These are phyloP conservation scores for Aspergillus felis DNA, from an alignment of 2,329 filamentous ascomycete genomes.

Conservation along the genomic window DNA sequence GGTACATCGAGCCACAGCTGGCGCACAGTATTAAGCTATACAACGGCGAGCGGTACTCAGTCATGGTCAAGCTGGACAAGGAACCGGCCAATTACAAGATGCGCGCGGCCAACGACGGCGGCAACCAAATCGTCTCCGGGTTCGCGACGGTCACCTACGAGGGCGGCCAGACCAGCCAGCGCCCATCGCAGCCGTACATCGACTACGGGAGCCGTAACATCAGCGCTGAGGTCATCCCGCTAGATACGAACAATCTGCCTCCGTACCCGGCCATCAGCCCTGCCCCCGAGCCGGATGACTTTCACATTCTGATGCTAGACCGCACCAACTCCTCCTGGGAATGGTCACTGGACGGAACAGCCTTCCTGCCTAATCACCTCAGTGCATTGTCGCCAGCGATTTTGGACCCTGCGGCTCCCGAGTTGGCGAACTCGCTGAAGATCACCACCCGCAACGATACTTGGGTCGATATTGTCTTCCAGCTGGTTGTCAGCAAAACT, in stretches of 20 bases:
- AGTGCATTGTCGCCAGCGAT: conserved; percentile 16
- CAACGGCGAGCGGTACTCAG: conserved; percentile 40
- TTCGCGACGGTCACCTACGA: conserved; percentile 42
- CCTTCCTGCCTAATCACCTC: conserved; percentile 12
- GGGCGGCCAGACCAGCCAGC: conserved; percentile 34
- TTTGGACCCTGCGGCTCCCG: conserved; percentile 12
- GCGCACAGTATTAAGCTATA: conserved; percentile 31
- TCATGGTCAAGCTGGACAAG: conserved; percentile 42
- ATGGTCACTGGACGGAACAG: conserved; percentile 21
- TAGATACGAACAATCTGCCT: conserved; percentile 40
- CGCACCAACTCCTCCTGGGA: conserved; percentile 16
- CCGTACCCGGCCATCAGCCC: conserved; percentile 48
- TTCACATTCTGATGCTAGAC: conserved; percentile 15
- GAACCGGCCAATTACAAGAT: conserved; percentile 37
- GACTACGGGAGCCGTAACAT: conserved; percentile 46
- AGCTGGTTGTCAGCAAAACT: conserved; percentile 42
- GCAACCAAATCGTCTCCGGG: conserved; percentile 53
- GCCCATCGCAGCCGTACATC: conserved; percentile 38
- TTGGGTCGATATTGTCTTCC: conserved; percentile 52
- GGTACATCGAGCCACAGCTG: conserved; percentile 38
- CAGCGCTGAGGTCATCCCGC: conserved; percentile 41
- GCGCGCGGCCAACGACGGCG: conserved; percentile 47
- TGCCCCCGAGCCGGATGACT: conserved; percentile 42
- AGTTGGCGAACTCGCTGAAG: conserved; percentile 38
- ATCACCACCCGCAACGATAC: conserved; percentile 46